Evolutionary conservation across 129 eudicot genomes (phyloP), one percentile per base, ranked within the genome.

Genomic region (Gnaphalium uliginosum): DNA sequence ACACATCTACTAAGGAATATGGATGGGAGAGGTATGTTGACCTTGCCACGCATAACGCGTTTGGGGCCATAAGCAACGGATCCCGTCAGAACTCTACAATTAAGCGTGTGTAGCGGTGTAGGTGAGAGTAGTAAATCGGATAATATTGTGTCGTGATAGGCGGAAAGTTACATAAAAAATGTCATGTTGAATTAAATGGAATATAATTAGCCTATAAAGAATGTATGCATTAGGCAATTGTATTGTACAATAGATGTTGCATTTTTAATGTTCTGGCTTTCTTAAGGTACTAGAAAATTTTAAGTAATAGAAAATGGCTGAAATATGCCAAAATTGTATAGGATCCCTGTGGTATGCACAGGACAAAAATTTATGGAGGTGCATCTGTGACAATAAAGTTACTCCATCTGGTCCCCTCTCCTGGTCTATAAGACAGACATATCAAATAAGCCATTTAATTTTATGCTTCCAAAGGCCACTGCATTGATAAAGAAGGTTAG

Each of bases 311-410:
- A 27, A 26, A 73, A 73, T 57, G 46, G 79, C 48, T 11, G 69
- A 79, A 80, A 80, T 80, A 73, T 80, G 75, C 83, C 83, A 80
- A 80, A 80, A 67, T 67, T 68, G 64, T 23, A 46, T 66, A 27
- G 83, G 79, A 80, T 58, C 15, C 50, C 35, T 35, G 74, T 21
- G 39, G 66, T 29, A 61, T 19, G 25, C 63, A 73, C 30, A 66
- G 75, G 79, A 80, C 79, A 80, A 73, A 57, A 39, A 8, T 39
- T 66, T 57, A 41, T 80, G 79, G 83, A 66, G 54, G 68, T 80
- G 79, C 43, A 46, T 80, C 79, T 65, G 69, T 72, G 83, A 73
- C 69, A 29, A 80, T 66, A 73, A 74, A 66, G 79, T 68, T n/a
- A n/a, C 41, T 27, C 54, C 41, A 57, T 59, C 64, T 80, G 83